A percentile compares a stretch with the other conserved stretches of the same genome.
Evolutionary conservation across 192 early-diverging fungal species (phyloP).

Genomic region (Jimgerdemannia lactiflua): DNA sequence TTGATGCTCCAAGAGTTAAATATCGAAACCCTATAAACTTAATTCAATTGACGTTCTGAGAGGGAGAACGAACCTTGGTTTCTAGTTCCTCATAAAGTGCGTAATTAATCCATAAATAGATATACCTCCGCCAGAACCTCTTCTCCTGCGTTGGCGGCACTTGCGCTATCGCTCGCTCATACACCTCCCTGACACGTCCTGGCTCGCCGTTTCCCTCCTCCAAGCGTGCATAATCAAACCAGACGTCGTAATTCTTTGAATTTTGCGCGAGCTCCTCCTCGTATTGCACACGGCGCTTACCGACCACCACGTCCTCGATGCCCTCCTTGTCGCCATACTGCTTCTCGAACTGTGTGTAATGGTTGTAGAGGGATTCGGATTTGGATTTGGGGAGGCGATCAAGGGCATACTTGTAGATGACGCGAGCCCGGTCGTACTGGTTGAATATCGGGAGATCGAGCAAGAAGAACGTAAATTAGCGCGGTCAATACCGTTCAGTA

Average conservation of each 20-base stretch:
- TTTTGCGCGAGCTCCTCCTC: slow-evolving; percentile 70
- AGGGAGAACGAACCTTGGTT: slow-evolving; percentile 48
- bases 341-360: slow-evolving; percentile 97
- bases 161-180: slow-evolving; percentile 93
- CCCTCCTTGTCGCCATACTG: slow-evolving; percentile 86
- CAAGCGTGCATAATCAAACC: slow-evolving; percentile 94
- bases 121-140: slow-evolving; percentile 94
- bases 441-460: neutral
- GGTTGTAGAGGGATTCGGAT: slow-evolving; percentile 88
- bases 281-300: slow-evolving; percentile 89
- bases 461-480: no score
- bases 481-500: no score
- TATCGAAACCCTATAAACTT: no score
- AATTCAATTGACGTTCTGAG: neutral
- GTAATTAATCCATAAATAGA: slow-evolving; percentile 99
- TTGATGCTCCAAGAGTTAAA: no score
- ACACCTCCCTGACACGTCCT: slow-evolving; percentile 85
- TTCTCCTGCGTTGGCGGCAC: slow-evolving; percentile 86
- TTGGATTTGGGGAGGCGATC: slow-evolving; percentile 79
- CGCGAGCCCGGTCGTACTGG: slow-evolving; percentile 85
- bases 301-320: slow-evolving; percentile 88
- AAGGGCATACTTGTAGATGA: slow-evolving; percentile 95
- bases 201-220: slow-evolving; percentile 78
- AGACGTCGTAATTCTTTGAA: slow-evolving; percentile 95
- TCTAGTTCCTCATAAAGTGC: slow-evolving; percentile 93